Evolutionary conservation across 768 basidiomycete genomes (phyloP), one percentile per base, ranked within the genome.

Genomic region (Megacollybia marginata): DNA sequence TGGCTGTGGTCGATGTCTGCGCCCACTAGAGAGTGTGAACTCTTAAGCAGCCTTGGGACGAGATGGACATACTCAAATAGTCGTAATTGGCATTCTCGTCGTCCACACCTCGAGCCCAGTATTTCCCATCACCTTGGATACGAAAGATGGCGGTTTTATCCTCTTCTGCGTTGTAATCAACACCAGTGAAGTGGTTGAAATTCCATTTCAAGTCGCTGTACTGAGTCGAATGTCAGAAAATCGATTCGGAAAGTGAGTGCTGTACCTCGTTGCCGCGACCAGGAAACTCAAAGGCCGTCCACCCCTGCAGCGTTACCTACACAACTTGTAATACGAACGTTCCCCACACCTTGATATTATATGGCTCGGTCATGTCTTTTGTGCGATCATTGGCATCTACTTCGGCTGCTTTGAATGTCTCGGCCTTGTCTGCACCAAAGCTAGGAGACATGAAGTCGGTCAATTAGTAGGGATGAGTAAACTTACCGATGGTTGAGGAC

Each of bases 41-140:
- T 28, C 33, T 35, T 23, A 35, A 19, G 4, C 9, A 15, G 33
- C 9, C 13, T n/a, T 16, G 8, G 31, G 4, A 38, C 12, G 18
- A 35, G 16, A 28, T 5, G 5, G 45, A 3, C 50, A 40, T 73
- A 28, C 82, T 72, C 11, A 82, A 67, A 58, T 80, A 82, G 54
- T 82, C 80, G 58, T 82, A 82, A 61, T 83, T 80, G 51, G 76
- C 76, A 40, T 78, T 69, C 62, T 87, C 83, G 2, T 69, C 65
- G 56, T 84, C 82, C 8, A 87, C 85, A 40, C 65, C 69, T 1
- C 59, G 62, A 2, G 83, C 83, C 85, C 84, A 86, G 20, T 72
- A 71, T 58, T 77, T 73, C n/a, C 66, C 69, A 18, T 70, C 65
- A 42, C 74, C 73, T 31, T 74, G 68, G 50, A 87, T 82, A 53